Conservation (phyloP, 306 rosid species). For the Alnus glutinosa region DNA sequence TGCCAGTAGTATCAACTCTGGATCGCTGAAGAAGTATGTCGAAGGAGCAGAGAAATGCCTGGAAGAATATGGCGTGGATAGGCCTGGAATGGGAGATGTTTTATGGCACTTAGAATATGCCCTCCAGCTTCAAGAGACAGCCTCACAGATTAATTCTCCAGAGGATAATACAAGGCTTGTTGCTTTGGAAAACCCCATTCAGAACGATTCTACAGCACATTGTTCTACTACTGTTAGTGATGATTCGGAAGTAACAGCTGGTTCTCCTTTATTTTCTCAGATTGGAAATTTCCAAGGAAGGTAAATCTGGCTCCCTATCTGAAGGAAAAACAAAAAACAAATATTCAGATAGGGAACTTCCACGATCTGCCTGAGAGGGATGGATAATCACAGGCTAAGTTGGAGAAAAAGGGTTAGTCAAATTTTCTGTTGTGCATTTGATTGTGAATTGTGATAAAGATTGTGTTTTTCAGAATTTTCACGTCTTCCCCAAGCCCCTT, state of each 20-base stretch:
- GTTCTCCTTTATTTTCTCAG: constrained; percentile 47
- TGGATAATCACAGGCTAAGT: background rate
- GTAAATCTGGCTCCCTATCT: constrained; percentile 1
- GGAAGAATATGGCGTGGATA: constrained; percentile 58
- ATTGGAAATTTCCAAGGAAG: constrained; percentile 46
- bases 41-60: constrained; percentile 68
- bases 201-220: constrained; percentile 14
- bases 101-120: constrained; percentile 85
- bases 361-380: background rate
- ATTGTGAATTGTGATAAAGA: background rate
- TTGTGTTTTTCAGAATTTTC: background rate
- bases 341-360: too few relatives aligned
- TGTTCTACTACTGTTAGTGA: constrained; percentile 24
- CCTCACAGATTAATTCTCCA: constrained; percentile 27
- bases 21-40: constrained; percentile 48
- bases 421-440: background rate
- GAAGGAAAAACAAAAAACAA: too few relatives aligned
- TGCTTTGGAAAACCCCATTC: constrained; percentile 20
- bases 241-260: constrained; percentile 23
- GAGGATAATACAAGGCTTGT: constrained; percentile 24
- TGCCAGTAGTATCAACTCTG: constrained; percentile 29
- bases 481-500: background rate
- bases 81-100: constrained; percentile 87
- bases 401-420: background rate
- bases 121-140: constrained; percentile 56